Evolutionary conservation across 2,329 filamentous ascomycete species (phyloP), one percentile per base, ranked within the genome.

Genomic region (Tympanopsis confertula): DNA sequence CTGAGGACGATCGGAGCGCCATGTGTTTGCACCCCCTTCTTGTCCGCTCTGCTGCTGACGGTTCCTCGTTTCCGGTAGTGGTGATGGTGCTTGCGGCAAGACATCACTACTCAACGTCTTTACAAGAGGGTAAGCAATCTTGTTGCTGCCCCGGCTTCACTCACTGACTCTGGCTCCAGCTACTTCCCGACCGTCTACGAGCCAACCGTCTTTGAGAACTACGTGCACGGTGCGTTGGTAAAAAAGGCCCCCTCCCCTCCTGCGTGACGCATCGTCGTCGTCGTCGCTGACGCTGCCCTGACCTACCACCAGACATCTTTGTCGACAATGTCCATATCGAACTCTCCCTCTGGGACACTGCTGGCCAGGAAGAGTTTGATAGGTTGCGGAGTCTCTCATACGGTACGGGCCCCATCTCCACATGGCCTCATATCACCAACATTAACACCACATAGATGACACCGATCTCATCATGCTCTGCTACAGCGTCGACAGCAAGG

Each of bases 121-220:
- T 65, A 98, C 91, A 49, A 79, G 89, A 82, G 89, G 89, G 83
- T 93, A 66, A 50, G 77, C n/a, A 28, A 22, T 13, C n/a, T 24
- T 15, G 13, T 20, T 13, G 10, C n/a, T n/a, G 24, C 12, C 22
- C 17, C 12, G 4, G 12, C 20, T 26, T 30, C 30, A 55, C 33
- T 44, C 41, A 38, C 17, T 32, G 38, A 41, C 37, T 40, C 40
- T n/a, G 22, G 24, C 7, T 45, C 29, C 50, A 89, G 86, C 45
- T 94, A 95, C 62, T 98, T 98, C 61, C 89, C 89, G 37, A 95
- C 89, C 41, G 89, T 96, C 54, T 96, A 96, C 66, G 88, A 96
- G 63, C 91, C 91, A 39, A 98, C 89, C 24, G 89, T 95, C 47
- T 95, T 95, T 62, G 89, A 98, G 61, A 98, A 98, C 64, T 98